Evolutionary conservation across 495 filamentous ascomycete species (phyloP), one percentile per base, ranked within the genome.

Genomic region (Tuber microsphaerosporum): DNA sequence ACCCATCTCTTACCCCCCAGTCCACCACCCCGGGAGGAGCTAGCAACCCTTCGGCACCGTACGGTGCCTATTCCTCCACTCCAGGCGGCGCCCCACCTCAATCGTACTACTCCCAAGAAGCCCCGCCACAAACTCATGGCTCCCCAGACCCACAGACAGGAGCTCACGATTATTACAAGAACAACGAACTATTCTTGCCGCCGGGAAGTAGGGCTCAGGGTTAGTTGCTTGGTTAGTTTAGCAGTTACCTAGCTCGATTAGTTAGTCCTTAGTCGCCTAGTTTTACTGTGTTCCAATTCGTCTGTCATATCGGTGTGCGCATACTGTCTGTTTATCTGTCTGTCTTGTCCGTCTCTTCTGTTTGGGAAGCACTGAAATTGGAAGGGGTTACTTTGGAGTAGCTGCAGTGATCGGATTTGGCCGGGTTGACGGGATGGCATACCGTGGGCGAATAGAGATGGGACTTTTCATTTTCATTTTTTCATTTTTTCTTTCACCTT

Each of bases 141-240:
- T 73, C 46, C 12, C 71, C 75, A 31, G 51, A 61, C n/a, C 51
- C 51, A 61, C 51, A 61, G n/a, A 61, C 51, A 12, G 51, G 51
- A 22, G 75, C 81, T 31, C 81, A 82, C 31, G 81, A 83, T 41
- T 83, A 83, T 74, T 82, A 82, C n/a, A 73, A 73, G 69, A 76
- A 72, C 42, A 61, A 61, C n/a, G 81, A 82, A 39, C 74, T 82
- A 48, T 83, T 81, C 34, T 65, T 83, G 22, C 81, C 81, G 31
- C 69, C 76, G 26, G 81, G 81, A 65, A 82, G 75, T 42, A 78
- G 81, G 70, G 81, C 81, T 56, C 80, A 81, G 68, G 75, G 79
- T 39, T 82, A 73, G 41, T 65, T n/a, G 51, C 22, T 61, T 26
- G 51, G 51, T 61, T 26, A 10, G 51, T 26, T 12, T 26, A 61